Evolutionary conservation across 2,329 filamentous ascomycete genomes (phyloP).

Genomic region (Septoria linicola): DNA sequence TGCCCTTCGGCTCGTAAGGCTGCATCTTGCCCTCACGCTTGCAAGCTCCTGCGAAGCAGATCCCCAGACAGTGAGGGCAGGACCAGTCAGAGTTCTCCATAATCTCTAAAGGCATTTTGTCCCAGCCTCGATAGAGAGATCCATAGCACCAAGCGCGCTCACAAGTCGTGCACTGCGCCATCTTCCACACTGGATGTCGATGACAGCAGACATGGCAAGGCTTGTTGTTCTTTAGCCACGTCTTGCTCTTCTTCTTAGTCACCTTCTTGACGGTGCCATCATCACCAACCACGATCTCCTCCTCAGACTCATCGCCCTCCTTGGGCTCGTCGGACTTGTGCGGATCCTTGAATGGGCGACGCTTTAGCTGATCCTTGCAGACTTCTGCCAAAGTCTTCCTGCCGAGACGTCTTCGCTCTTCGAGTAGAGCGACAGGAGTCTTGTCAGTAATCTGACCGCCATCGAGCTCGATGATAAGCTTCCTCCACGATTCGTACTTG

Average conservation of each 20-base stretch:
- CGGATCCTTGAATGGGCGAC: constrained; percentile 79
- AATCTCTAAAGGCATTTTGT: constrained; percentile 78
- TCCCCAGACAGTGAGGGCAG: constrained; percentile 80
- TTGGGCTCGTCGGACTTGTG: constrained; percentile 56
- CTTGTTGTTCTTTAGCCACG: constrained; percentile 51
- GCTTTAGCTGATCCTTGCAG: constrained; percentile 83
- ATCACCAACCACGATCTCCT: constrained; percentile 62
- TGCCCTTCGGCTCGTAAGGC: constrained; percentile 84
- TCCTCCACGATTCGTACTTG: constrained; percentile 80
- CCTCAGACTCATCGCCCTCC: constrained; percentile 48
- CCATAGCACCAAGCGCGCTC: constrained; percentile 84
- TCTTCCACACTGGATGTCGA: constrained; percentile 78
- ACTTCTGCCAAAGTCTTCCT: constrained; percentile 86
- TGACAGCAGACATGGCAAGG: constrained; percentile 81
- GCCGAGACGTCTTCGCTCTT: constrained; percentile 64
- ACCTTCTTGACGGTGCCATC: constrained; percentile 64
- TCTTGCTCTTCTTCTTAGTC: constrained; percentile 57
- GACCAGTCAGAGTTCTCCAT: constrained; percentile 82
- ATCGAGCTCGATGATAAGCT: constrained; percentile 71
- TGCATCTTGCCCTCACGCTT: constrained; percentile 65
- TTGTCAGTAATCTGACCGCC: constrained; percentile 59
- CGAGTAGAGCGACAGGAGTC: constrained; percentile 68
- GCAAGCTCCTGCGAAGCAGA: constrained; percentile 85
- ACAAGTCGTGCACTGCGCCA: constrained; percentile 78
- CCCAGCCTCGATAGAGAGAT: constrained; percentile 86